Percentiles rank a stretch among this genome's conserved stretches.
Evolutionary conservation across 2,329 filamentous ascomycete species (phyloP).

Genomic region (Aspergillus calidoustus): DNA sequence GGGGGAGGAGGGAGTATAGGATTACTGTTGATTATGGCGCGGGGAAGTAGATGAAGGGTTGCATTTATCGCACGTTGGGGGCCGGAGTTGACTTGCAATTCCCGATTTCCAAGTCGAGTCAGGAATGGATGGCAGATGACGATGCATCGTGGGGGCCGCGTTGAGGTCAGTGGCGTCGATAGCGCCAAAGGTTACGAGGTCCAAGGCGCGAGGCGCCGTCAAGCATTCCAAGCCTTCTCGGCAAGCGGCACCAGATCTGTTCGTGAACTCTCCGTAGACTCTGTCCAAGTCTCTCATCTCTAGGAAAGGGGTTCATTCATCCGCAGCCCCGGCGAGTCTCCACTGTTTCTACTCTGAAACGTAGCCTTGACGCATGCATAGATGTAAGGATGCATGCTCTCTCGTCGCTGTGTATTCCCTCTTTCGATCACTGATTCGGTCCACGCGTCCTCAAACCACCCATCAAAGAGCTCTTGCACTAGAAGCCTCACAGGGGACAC

Average conservation of each 20-base stretch:
- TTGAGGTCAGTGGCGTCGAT: not conserved
- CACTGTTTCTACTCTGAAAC: not conserved
- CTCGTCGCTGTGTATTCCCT: not conserved
- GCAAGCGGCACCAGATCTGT: not conserved
- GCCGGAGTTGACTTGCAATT: too few species aligned
- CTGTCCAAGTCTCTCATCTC: not conserved
- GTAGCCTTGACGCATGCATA: too few species aligned
- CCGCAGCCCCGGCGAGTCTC: too few species aligned
- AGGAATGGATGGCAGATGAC: too few species aligned
- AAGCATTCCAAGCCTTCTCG: constrained; percentile 11
- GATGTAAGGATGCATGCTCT: not conserved
- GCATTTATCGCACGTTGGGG: too few species aligned
- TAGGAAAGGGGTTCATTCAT: not conserved
- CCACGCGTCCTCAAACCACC: not conserved
- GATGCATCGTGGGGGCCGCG: not conserved
- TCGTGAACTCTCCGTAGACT: not conserved
- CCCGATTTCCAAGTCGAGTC: too few species aligned
- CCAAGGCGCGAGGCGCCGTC: constrained; percentile 9
- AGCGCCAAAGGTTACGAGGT: not conserved
- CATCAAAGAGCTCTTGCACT: not conserved
- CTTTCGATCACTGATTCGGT: not conserved
- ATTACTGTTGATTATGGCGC: not conserved
- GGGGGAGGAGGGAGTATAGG: not conserved
- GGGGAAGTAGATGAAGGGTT: too few species aligned
- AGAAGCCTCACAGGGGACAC: not conserved